phyloP scores from a whole-genome alignment of 1,284 basidiomycete species.

The Phellopilus nigrolimitatus region DNA sequence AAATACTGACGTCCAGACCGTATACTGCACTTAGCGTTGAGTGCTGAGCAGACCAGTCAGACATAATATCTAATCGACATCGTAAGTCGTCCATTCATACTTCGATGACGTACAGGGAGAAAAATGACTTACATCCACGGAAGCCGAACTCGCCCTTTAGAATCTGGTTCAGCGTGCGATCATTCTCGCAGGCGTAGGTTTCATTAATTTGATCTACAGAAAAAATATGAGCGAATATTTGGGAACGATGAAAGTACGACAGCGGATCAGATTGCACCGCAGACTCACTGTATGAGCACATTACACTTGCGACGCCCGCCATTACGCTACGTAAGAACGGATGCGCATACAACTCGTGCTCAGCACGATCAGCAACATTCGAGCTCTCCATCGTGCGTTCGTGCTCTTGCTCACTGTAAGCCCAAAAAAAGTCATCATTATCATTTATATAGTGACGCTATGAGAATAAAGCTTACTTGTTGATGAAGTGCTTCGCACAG shows the following conservation, averaged over 20 bases:
- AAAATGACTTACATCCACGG: conserved; percentile 51
- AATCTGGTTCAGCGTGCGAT: conserved; percentile 69
- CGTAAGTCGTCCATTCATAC: not conserved
- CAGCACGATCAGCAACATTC: conserved; percentile 73
- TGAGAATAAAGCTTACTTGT: conserved; percentile 45
- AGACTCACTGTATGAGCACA: conserved; percentile 65
- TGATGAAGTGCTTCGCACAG: conserved; percentile 74
- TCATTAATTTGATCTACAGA: conserved; percentile 60
- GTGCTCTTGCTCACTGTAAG: conserved; percentile 62
- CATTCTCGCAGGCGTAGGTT: conserved; percentile 77
- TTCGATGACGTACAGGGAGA: no score
- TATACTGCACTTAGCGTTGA: conserved; percentile 56
- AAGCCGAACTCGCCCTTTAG: conserved; percentile 79
- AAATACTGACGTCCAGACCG: conserved; percentile 57
- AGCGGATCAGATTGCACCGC: not conserved
- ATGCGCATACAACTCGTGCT: conserved; percentile 70
- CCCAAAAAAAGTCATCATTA: not conserved
- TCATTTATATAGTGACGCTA: conserved; percentile 1
- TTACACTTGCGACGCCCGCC: conserved; percentile 71
- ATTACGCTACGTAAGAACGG: conserved; percentile 73
- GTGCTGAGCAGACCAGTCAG: conserved; percentile 61
- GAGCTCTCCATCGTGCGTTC: conserved; percentile 50
- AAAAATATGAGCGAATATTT: not conserved
- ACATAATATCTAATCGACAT: conserved; percentile 43
- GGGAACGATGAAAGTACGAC: not conserved